Evolutionary conservation across 2,329 filamentous ascomycete genomes (phyloP).

Genomic region (Acrocalymma vagum): DNA sequence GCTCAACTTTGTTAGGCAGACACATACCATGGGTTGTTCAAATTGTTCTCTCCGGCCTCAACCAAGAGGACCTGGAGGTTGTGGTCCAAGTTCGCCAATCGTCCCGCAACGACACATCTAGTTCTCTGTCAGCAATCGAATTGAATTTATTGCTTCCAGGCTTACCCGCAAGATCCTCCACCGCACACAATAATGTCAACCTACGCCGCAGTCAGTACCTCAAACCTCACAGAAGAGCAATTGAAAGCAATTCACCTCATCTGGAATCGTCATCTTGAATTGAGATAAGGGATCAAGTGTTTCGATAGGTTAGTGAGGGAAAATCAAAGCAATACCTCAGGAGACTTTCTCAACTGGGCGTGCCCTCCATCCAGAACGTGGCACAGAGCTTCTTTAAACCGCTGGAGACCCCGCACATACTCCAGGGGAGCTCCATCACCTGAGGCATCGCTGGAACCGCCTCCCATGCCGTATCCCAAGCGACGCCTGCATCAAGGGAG

Average conservation of each 20-base stretch:
- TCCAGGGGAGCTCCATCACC: conserved; percentile 28
- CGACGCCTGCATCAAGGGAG: conserved; percentile 31
- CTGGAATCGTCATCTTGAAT: conserved; percentile 68
- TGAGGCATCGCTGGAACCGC: conserved; percentile 22
- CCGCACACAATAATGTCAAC: conserved; percentile 84
- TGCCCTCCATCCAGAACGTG: conserved; percentile 18
- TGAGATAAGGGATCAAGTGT: conserved; percentile 3
- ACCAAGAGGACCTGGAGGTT: conserved; percentile 76
- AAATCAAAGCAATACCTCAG: conserved; percentile 28
- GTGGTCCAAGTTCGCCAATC: conserved; percentile 78
- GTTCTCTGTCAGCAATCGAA: conserved; percentile 21
- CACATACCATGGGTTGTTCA: conserved; percentile 74
- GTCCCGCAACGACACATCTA: conserved; percentile 59
- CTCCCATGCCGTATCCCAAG: conserved; percentile 21
- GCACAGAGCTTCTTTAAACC: conserved; percentile 35
- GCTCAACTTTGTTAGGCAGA: not conserved
- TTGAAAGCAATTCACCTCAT: conserved; percentile 59
- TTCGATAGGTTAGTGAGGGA: conserved; percentile 5
- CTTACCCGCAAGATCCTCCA: conserved; percentile 73
- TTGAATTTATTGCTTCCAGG: not conserved
- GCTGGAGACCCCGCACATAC: conserved; percentile 42
- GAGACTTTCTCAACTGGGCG: conserved; percentile 40
- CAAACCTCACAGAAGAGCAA: not conserved
- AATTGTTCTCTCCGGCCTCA: conserved; percentile 75
- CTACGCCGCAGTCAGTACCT: conserved; percentile 21